Evolutionary conservation across 2,329 filamentous ascomycete species (phyloP), one percentile per base, ranked within the genome.

Genomic region (Apiospora phragmitis): DNA sequence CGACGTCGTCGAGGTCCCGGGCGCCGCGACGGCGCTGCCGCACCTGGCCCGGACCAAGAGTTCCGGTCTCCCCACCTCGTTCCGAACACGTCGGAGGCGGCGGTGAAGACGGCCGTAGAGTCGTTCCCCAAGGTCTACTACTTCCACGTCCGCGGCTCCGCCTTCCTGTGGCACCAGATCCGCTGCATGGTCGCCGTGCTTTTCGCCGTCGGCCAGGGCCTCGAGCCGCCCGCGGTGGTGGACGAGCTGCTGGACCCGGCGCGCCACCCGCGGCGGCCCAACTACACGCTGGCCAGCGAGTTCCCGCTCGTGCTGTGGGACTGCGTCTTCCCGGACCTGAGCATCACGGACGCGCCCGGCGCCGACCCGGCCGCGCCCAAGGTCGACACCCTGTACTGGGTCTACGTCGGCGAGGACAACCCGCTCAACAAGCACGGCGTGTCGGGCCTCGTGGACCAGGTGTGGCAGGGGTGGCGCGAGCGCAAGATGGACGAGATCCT

Each of bases 81-180:
- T n/a, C n/a, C 45, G 72, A 75, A 26, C 73, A 71, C 62, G 68
- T 35, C 43, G 70, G 16, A 14, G 18, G 26, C 45, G 43, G 72
- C 69, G 24, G 71, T 68, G 2, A 32, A 16, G 6, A 6, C 29
- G 4, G 70, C 71, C 5, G 72, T 47, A 8, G 75, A 70, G 0
- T 72, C 71, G 7, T 77, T 81, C 69, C 87, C 90, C 8, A 93
- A 94, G 77, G 88, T 98, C 18, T 98, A 97, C 83, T 91, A 92
- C 72, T 97, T 99, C 81, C 91, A 92, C 71, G 90, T 99, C 51
- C 90, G 95, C 75, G 96, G 96, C 26, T 94, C 93, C 9, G 96
- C 95, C 1, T 99, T 99, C 81, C 84, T 99, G 65, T 99, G 96
- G 96, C 96, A 99, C 83, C 96, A 99, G 83, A 97, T 99, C 75